These are phyloP conservation scores for Dioscorea alata DNA, from an alignment of 106 monocot genomes.

Conservation along the genomic window DNA sequence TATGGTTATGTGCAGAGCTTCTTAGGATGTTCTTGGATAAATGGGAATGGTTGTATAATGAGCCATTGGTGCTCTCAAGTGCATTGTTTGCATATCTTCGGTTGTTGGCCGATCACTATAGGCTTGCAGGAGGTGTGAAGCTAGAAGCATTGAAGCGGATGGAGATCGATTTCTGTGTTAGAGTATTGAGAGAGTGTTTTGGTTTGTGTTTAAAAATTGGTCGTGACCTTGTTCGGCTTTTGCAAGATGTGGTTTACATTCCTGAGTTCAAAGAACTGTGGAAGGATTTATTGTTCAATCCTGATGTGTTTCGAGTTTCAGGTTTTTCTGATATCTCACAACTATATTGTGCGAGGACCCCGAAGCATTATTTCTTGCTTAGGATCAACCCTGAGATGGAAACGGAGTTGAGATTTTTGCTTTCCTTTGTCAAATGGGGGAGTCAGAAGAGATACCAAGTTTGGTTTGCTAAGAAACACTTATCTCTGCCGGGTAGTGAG, in stretches of 20 bases:
- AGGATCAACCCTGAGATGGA: constrained; percentile 70
- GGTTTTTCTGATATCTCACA: constrained; percentile 44
- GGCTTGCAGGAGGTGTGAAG: constrained; percentile 20
- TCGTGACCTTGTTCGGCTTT: constrained; percentile 61
- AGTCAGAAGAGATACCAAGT: constrained; percentile 67
- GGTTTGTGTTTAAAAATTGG: constrained; percentile 55
- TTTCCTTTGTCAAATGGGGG: constrained; percentile 71
- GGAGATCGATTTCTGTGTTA: constrained; percentile 61
- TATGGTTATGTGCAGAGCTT: constrained; percentile 39
- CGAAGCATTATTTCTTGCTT: constrained; percentile 40
- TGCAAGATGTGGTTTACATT: constrained; percentile 55
- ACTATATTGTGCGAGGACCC: constrained; percentile 41
- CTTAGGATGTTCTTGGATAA: constrained; percentile 22
- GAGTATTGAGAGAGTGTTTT: constrained; percentile 46
- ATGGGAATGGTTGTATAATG: constrained; percentile 49
- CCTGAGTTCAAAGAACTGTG: constrained; percentile 66
- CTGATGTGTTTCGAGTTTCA: constrained; percentile 29
- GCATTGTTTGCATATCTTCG: constrained; percentile 54
- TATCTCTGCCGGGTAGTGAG: constrained; percentile 49
- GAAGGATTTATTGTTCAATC: constrained; percentile 52
- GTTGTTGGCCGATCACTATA: constrained; percentile 65
- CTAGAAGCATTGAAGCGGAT: constrained; percentile 41
- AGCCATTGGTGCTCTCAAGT: constrained; percentile 35
- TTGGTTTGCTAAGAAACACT: constrained; percentile 75
- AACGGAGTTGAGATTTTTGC: constrained; percentile 61